These are phyloP conservation scores for Scortechinia acanthostroma DNA, from an alignment of 2,329 filamentous ascomycete species.

Conservation along the genomic window DNA sequence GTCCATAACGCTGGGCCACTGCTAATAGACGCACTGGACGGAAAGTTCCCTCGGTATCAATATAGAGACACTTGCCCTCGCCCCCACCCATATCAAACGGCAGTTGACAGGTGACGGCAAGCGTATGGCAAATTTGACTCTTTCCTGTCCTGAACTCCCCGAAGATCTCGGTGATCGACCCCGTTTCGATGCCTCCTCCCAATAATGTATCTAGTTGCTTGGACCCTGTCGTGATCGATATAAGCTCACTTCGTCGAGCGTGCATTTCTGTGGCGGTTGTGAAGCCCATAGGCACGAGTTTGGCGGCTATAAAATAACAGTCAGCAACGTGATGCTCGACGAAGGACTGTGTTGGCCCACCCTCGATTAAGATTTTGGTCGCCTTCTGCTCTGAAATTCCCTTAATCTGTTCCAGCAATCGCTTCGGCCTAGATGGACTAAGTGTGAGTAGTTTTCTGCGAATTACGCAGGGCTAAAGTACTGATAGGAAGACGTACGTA, in stretches of 20 bases:
- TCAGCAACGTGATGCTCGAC: constrained; percentile 5
- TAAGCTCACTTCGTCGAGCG: constrained; percentile 87
- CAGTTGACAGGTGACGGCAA: constrained; percentile 95
- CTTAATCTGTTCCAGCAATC: constrained; percentile 87
- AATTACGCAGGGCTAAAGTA: not conserved
- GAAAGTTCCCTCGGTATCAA: constrained; percentile 97
- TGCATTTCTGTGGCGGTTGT: constrained; percentile 99
- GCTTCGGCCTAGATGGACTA: constrained; percentile 27
- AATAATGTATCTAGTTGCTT: constrained; percentile 94
- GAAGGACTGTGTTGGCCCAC: constrained; percentile 35
- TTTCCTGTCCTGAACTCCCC: constrained; percentile 97
- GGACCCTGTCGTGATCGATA: constrained; percentile 94
- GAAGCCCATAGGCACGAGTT: constrained; percentile 96
- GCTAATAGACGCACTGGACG: constrained; percentile 82
- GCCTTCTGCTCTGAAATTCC: constrained; percentile 97
- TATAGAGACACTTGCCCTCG: constrained; percentile 96
- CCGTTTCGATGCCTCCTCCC: constrained; percentile 90
- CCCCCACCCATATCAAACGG: constrained; percentile 98
- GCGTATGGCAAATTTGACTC: constrained; percentile 94
- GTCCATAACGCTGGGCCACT: constrained; percentile 86
- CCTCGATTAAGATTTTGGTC: constrained; percentile 81
- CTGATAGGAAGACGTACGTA: constrained; percentile 34
- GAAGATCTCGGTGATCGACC: constrained; percentile 95
- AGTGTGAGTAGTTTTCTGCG: constrained; percentile 32
- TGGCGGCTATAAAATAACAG: constrained; percentile 61